phyloP scores from a whole-genome alignment of 2,329 filamentous ascomycete species.

The Metarhizium guizhouense region DNA sequence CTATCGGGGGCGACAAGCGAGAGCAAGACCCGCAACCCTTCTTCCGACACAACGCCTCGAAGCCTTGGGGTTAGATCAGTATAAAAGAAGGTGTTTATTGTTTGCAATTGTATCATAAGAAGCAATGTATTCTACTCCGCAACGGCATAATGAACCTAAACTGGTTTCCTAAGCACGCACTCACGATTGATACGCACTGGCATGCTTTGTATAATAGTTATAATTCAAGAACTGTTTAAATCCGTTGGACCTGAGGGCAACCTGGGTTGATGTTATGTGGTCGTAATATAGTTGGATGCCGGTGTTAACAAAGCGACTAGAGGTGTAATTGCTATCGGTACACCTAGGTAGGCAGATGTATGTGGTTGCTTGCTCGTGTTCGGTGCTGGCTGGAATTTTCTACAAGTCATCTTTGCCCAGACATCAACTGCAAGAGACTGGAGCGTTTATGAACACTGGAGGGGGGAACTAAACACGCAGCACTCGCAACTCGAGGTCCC shows the following conservation, averaged over 20 bases:
- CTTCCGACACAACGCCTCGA: slow-evolving; percentile 18
- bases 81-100: background rate
- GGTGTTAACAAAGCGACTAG: too few species aligned
- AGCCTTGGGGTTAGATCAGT: slow-evolving; percentile 8
- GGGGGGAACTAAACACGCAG: too few species aligned
- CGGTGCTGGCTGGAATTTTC: too few species aligned
- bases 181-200: slow-evolving; percentile 12
- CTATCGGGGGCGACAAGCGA: slow-evolving; percentile 61
- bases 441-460: too few species aligned
- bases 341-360: too few species aligned
- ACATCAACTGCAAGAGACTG: too few species aligned
- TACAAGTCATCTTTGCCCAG: too few species aligned
- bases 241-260: background rate
- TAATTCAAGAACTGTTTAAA: background rate
- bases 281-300: background rate
- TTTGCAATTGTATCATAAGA: background rate
- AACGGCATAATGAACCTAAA: slow-evolving; percentile 5
- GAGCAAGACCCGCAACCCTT: slow-evolving; percentile 32
- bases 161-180: slow-evolving; percentile 7
- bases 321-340: too few species aligned
- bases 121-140: slow-evolving; percentile 7
- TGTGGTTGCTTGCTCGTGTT: too few species aligned
- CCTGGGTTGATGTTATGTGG: background rate
- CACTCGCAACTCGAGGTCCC: too few species aligned
- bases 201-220: slow-evolving; percentile 1